A percentile compares a stretch with the other conserved stretches of the same genome.
phyloP scores from a whole-genome alignment of 768 basidiomycete species.

The Obba rivulosa region DNA sequence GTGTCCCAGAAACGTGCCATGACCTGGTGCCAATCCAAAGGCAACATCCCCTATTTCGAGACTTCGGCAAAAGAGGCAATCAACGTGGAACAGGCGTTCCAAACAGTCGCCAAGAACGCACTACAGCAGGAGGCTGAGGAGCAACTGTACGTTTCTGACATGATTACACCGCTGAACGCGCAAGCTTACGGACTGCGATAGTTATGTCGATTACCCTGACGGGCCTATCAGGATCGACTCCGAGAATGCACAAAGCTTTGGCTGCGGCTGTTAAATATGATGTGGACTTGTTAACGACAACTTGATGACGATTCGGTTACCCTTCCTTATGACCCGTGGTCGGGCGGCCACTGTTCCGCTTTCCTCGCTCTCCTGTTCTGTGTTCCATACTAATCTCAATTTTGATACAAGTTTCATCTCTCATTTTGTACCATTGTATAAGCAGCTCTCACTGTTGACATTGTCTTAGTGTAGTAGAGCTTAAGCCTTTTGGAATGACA shows the following conservation, averaged over 20 bases:
- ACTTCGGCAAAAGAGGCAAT: slow-evolving; percentile 99
- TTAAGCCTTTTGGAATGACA: no score
- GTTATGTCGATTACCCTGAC: slow-evolving; percentile 98
- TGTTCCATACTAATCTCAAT: slow-evolving; percentile 4
- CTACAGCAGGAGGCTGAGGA: slow-evolving; percentile 96
- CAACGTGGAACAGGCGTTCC: slow-evolving; percentile 99
- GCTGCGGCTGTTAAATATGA: slow-evolving; percentile 71
- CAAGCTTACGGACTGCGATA: slow-evolving; percentile 29
- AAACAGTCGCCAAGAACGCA: slow-evolving; percentile 99
- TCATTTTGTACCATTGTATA: slow-evolving; percentile 17
- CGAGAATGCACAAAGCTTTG: slow-evolving; percentile 86
- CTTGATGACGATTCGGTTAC: slow-evolving; percentile 16
- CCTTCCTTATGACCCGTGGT: slow-evolving; percentile 7
- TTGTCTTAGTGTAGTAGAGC: slow-evolving; percentile 1
- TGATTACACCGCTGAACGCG: slow-evolving; percentile 4
- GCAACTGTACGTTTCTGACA: slow-evolving; percentile 62
- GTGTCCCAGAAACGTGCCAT: slow-evolving; percentile 99
- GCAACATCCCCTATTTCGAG: slow-evolving; percentile 99
- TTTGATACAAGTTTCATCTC: slow-evolving; percentile 7
- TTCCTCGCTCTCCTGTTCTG: slow-evolving; percentile 6
- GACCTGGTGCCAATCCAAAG: slow-evolving; percentile 99
- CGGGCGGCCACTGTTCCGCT: slow-evolving; percentile 1
- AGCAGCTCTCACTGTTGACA: slow-evolving; percentile 15
- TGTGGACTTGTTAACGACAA: slow-evolving; percentile 6
- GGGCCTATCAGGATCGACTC: slow-evolving; percentile 96